Evolutionary conservation across 1,284 basidiomycete genomes (phyloP).

Genomic region (Cutaneotrichosporon dermatis): DNA sequence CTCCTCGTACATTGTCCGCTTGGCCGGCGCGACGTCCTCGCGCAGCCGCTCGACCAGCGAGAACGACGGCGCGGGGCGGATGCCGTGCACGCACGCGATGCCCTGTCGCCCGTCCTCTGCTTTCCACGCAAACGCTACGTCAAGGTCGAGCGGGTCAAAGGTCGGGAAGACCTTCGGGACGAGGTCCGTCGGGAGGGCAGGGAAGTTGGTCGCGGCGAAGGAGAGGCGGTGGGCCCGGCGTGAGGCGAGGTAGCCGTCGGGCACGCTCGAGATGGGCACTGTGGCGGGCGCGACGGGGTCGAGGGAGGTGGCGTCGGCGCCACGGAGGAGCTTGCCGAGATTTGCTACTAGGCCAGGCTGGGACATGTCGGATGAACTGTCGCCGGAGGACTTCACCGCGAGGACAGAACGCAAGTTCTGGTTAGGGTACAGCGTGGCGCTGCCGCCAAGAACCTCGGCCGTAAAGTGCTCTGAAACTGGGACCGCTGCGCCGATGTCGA

Average conservation of each 20-base stretch:
- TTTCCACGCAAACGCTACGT: constrained; percentile 71
- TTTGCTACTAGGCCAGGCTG: constrained; percentile 26
- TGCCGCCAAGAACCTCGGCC: not conserved
- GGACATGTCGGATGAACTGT: constrained; percentile 12
- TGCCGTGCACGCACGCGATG: constrained; percentile 57
- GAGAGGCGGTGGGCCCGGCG: constrained; percentile 32
- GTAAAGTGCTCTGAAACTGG: constrained; percentile 12
- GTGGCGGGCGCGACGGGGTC: constrained; percentile 5
- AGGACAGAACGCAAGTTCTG: constrained; percentile 27
- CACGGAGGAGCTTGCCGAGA: constrained; percentile 29
- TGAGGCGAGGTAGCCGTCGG: constrained; percentile 21
- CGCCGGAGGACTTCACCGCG: not conserved
- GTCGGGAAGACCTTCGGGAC: constrained; percentile 68
- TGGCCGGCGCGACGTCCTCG: constrained; percentile 57
- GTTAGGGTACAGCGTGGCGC: constrained; percentile 25
- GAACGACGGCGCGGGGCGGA: constrained; percentile 64
- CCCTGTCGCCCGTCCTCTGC: constrained; percentile 57
- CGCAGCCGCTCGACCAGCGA: constrained; percentile 56
- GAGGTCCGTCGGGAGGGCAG: constrained; percentile 58
- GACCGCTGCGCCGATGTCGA: constrained; percentile 2
- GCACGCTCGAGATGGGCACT: not conserved
- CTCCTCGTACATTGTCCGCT: constrained; percentile 83
- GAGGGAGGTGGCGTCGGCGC: constrained; percentile 4
- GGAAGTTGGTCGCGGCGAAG: constrained; percentile 53
- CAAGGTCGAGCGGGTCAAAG: constrained; percentile 65